A percentile compares a stretch with the other conserved stretches of the same genome.
Conservation (phyloP, 2,329 filamentous ascomycete species). For the Emmonsiellopsis sp. region DNA sequence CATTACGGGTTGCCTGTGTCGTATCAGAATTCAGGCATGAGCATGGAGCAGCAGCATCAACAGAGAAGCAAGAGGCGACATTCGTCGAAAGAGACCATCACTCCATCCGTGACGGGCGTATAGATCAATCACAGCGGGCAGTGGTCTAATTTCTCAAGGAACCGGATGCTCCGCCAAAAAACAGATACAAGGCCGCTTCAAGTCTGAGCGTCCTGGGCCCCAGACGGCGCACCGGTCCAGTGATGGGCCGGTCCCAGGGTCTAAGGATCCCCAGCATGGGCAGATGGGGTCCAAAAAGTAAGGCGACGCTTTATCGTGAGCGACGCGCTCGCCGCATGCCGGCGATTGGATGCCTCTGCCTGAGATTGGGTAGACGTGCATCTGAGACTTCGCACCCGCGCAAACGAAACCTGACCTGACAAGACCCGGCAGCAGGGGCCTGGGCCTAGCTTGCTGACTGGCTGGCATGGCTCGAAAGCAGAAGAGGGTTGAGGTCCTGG, state of each 20-base stretch:
- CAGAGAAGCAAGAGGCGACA: not conserved
- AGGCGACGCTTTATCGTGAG: slow-evolving; percentile 24
- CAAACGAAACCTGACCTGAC: not conserved
- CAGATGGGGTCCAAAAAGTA: slow-evolving; percentile 15
- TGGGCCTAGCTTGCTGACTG: not conserved
- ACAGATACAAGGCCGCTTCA: not conserved
- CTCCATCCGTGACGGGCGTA: too few species aligned
- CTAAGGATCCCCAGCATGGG: slow-evolving; percentile 1
- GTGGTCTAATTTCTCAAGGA: not conserved
- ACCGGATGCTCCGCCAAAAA: slow-evolving; percentile 2
- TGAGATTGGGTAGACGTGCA: slow-evolving; percentile 16
- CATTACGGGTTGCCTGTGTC: not conserved
- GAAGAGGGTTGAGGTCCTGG: not conserved
- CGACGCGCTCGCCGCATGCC: slow-evolving; percentile 19
- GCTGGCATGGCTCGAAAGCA: not conserved
- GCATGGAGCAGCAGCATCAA: not conserved
- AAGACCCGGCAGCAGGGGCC: not conserved
- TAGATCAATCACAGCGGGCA: too few species aligned
- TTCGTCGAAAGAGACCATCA: not conserved
- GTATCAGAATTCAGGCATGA: not conserved
- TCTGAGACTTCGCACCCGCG: slow-evolving; percentile 2
- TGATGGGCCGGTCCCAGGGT: not conserved
- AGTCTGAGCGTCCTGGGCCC: slow-evolving; percentile 1
- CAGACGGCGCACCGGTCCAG: not conserved
- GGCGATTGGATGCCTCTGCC: slow-evolving; percentile 28